phyloP scores from a whole-genome alignment of 768 basidiomycete genomes.

The Rhodotorula sphaerocarpa region DNA sequence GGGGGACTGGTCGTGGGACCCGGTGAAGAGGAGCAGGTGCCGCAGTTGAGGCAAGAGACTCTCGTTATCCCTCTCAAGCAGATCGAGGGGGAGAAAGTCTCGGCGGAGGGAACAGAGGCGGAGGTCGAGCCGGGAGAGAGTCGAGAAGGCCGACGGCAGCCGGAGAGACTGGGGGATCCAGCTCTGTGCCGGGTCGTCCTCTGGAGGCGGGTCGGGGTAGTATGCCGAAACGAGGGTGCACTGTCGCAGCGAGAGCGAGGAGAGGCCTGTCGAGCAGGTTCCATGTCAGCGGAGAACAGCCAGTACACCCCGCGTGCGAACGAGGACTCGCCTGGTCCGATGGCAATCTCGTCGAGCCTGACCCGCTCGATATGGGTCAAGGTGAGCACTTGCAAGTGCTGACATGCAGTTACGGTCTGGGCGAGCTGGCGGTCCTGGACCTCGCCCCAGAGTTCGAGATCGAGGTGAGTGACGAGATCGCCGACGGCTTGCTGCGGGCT shows the following conservation, averaged over 20 bases:
- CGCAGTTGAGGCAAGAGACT: not conserved
- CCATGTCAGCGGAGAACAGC: too few relatives aligned
- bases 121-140: conserved; percentile 2
- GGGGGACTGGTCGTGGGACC: conserved; percentile 4
- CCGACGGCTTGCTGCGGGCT: not conserved
- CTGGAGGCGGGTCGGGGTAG: not conserved
- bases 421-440: not conserved
- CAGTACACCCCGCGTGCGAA: too few relatives aligned
- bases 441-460: conserved; percentile 8
- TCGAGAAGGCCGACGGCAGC: not conserved
- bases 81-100: conserved; percentile 1
- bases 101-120: conserved; percentile 12
- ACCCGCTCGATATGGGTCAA: not conserved
- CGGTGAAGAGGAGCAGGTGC: conserved; percentile 14
- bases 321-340: not conserved
- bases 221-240: conserved; percentile 9
- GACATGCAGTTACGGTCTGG: not conserved
- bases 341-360: not conserved
- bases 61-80: too few relatives aligned
- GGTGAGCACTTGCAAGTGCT: not conserved
- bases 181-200: too few relatives aligned
- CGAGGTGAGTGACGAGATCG: not conserved
- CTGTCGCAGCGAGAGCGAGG: conserved; percentile 4
- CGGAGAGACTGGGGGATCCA: not conserved
- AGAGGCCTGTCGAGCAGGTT: conserved; percentile 1